Evolutionary conservation across 495 filamentous ascomycete species (phyloP).

Genomic region (Podospora bellae-mahoneyi): DNA sequence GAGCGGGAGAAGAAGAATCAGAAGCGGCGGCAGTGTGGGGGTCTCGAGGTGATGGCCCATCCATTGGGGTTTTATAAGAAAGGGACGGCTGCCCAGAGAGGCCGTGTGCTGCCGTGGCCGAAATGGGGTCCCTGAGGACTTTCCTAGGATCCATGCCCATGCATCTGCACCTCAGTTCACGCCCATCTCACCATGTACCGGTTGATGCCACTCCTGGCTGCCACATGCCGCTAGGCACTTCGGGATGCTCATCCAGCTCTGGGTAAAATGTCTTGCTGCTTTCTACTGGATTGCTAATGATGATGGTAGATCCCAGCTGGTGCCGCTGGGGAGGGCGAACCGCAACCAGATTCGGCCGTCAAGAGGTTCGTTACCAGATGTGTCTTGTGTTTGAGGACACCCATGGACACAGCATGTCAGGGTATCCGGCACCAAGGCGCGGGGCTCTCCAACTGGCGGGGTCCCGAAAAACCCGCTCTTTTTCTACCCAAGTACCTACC

Average conservation of each 20-base stretch:
- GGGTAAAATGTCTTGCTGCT: neutral
- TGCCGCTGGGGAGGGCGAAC: neutral
- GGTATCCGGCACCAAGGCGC: slow-evolving; percentile 15
- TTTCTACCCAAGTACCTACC: neutral
- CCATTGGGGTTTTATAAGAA: slow-evolving; percentile 18
- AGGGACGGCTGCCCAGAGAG: slow-evolving; percentile 12
- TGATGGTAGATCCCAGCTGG: neutral
- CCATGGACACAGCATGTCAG: neutral
- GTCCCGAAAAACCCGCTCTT: neutral
- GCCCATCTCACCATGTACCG: neutral
- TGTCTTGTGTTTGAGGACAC: neutral
- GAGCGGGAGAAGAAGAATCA: slow-evolving; percentile 25
- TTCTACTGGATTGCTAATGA: neutral
- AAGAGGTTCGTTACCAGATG: slow-evolving; percentile 3
- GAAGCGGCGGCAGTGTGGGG: slow-evolving; percentile 35
- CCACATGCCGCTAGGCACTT: slow-evolving; percentile 6
- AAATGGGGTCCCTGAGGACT: slow-evolving; percentile 10
- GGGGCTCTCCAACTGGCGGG: slow-evolving; percentile 15
- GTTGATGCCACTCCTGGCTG: slow-evolving; percentile 3
- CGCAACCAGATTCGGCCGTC: neutral
- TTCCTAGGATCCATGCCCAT: slow-evolving; percentile 10
- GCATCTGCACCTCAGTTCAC: neutral
- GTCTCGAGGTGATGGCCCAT: slow-evolving; percentile 26
- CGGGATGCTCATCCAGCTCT: neutral
- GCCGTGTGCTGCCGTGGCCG: slow-evolving; percentile 22